phyloP scores from a whole-genome alignment of 257 asterid species.

The Leptodermis oblonga region DNA sequence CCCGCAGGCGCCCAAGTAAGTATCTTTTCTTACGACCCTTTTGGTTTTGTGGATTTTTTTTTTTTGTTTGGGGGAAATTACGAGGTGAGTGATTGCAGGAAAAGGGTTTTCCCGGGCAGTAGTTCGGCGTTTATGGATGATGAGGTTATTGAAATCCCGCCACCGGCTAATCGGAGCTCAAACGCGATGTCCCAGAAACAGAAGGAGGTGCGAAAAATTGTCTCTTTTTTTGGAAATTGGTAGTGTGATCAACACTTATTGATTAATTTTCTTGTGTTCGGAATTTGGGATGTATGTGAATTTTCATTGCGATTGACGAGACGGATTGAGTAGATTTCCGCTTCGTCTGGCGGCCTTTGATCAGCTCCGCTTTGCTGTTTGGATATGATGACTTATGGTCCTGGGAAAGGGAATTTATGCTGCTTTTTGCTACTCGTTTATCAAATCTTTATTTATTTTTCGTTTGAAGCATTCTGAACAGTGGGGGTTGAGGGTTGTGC shows the following conservation, averaged over 20 bases:
- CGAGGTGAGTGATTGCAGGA: slow-evolving; percentile 44
- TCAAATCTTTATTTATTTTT: too few relatives aligned
- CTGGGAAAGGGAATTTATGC: not conserved
- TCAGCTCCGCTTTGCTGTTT: not conserved
- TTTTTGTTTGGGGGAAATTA: slow-evolving; percentile 10
- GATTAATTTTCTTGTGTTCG: not conserved
- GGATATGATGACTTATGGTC: not conserved
- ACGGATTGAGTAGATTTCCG: not conserved
- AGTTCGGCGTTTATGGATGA: slow-evolving; percentile 54
- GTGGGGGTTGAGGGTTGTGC: not conserved
- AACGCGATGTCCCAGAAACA: slow-evolving; percentile 35
- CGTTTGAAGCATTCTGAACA: not conserved
- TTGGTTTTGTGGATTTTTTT: not conserved
- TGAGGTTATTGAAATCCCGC: slow-evolving; percentile 53
- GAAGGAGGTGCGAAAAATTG: slow-evolving; percentile 46
- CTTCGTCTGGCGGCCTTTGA: too few relatives aligned
- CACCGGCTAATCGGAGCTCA: slow-evolving; percentile 37
- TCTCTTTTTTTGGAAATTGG: slow-evolving; percentile 1
- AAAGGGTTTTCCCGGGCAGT: slow-evolving; percentile 53
- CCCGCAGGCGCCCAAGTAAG: slow-evolving; percentile 47
- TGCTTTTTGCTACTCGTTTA: not conserved
- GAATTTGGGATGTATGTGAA: not conserved
- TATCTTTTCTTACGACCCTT: too few relatives aligned
- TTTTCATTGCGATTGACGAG: not conserved
- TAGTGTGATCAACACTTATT: not conserved